Base-by-base conservation (phyloP, 2,329 filamentous ascomycete species). In the Penicillium sp. region DNA sequence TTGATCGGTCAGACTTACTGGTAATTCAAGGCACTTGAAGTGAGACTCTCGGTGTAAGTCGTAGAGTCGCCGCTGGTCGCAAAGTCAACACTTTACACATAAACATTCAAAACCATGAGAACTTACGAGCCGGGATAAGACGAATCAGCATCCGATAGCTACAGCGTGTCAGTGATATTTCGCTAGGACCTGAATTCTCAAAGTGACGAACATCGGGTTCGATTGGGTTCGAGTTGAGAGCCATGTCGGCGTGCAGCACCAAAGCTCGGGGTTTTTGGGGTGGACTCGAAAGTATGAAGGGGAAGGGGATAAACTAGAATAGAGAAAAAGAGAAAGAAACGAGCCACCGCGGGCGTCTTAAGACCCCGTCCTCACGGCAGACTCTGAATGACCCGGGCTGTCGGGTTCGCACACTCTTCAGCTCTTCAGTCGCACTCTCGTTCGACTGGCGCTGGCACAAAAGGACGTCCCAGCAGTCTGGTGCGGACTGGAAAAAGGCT, bases 1-100 rank as follows among this genome's bases (percentile, higher is more conserved):
- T 4, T 24, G 12, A 26, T 26, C 6, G 10, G 10, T 18, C 6
- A 16, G 28, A 65, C 64, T 21, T 62, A 70, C 67, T 58, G 60
- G 42, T 69, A 70, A 44, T 65, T 64, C 43, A 69, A 55, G 6
- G 63, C 63, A 46, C 59, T 67, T 1, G 67, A 69, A 0, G 67
- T 68, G 52, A 69, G 58, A 41, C 66, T 69, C 10, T 59, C 62
- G 18, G 67, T 69, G 55, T 65, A 67, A 54, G 60, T 67, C 39
- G 57, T 62, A 12, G 66, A 59, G 50, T 59, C 60, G 28, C 64
- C 54, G 9, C 62, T 66, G 39, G 33, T 24, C 45, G 47, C 21
- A 33, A 10, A 21, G 42, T 65, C 38, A 59, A 47, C 28, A 42
- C 42, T 42, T 47, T 44, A 38, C 24, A 38, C 8, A 21, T 15